These are phyloP conservation scores for Podila verticillata DNA, from an alignment of 192 early-diverging fungal genomes.

Conservation along the genomic window DNA sequence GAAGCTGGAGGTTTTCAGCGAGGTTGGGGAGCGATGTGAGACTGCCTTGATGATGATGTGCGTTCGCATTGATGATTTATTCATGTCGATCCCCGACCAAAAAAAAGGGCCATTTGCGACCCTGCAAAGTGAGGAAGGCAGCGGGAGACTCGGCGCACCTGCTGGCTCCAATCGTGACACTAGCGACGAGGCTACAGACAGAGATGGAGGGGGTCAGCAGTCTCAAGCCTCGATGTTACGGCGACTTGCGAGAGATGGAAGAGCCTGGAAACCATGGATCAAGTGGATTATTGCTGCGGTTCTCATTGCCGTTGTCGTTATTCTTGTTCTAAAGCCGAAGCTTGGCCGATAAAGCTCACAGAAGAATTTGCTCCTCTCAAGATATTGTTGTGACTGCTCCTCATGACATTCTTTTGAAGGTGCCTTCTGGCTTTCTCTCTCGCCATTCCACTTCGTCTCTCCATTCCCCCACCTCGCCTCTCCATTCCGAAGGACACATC, in stretches of 20 bases:
- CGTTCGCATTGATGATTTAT: slow-evolving; percentile 33
- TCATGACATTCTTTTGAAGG: no score
- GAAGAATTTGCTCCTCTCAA: no score
- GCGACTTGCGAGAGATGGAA: not conserved
- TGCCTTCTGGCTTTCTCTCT: no score
- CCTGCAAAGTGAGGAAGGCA: no score
- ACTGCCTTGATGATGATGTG: slow-evolving; percentile 50
- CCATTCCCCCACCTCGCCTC: no score
- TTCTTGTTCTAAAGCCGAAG: slow-evolving; percentile 28
- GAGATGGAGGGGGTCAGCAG: not conserved
- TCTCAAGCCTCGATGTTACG: slow-evolving; percentile 1
- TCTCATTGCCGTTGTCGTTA: slow-evolving; percentile 20
- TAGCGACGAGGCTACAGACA: not conserved
- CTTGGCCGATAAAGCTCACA: not conserved
- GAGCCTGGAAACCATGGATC: slow-evolving; percentile 7
- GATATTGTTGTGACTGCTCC: no score
- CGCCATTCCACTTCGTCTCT: no score
- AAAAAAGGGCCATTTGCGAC: slow-evolving; percentile 25
- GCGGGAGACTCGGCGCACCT: not conserved
- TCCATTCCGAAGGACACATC: no score
- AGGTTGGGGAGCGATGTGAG: slow-evolving; percentile 36
- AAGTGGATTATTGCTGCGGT: slow-evolving; percentile 24
- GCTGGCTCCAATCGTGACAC: not conserved
- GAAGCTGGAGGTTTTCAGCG: slow-evolving; percentile 28
- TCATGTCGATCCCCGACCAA: slow-evolving; percentile 32